These are phyloP conservation scores for Xylaria polymorpha DNA, from an alignment of 2,329 filamentous ascomycete species.

Conservation along the genomic window DNA sequence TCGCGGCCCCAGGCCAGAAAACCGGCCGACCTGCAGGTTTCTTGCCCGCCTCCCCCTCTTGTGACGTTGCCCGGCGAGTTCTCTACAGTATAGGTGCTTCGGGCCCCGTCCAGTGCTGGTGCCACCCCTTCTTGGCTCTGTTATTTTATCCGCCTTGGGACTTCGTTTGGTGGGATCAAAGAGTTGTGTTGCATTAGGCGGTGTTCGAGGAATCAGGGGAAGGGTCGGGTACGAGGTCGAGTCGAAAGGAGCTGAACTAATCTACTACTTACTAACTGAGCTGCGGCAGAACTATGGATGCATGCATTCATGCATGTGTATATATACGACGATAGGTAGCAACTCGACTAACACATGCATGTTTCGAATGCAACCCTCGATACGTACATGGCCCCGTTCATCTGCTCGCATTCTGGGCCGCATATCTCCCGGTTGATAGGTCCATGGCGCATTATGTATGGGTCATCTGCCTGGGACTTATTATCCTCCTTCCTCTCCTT, in stretches of 20 bases:
- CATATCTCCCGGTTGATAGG: constrained; percentile 22
- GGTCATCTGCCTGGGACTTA: constrained; percentile 28
- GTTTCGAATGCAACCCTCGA: constrained; percentile 16
- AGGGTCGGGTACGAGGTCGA: background rate
- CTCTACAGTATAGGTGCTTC: background rate
- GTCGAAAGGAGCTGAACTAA: constrained; percentile 8
- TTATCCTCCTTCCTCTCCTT: constrained; percentile 16
- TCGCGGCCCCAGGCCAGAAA: constrained; percentile 18
- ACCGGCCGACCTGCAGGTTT: constrained; percentile 26
- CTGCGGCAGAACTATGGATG: constrained; percentile 8
- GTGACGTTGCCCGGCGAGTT: constrained; percentile 2
- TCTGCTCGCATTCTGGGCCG: constrained; percentile 14
- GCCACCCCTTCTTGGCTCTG: background rate
- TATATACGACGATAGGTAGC: constrained; percentile 16
- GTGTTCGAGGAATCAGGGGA: constrained; percentile 1
- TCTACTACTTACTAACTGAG: background rate
- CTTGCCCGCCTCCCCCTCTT: constrained; percentile 1
- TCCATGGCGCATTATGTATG: constrained; percentile 4
- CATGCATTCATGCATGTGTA: background rate
- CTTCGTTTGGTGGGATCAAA: constrained; percentile 5
- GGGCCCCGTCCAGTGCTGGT: constrained; percentile 2
- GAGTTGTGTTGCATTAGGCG: constrained; percentile 16
- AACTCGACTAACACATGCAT: constrained; percentile 26
- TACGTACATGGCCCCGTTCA: constrained; percentile 9
- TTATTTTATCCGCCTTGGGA: constrained; percentile 12